Evolutionary conservation across 1,139 yeast genomes (phyloP).

Genomic region (Arxiozyma slooffiae): DNA sequence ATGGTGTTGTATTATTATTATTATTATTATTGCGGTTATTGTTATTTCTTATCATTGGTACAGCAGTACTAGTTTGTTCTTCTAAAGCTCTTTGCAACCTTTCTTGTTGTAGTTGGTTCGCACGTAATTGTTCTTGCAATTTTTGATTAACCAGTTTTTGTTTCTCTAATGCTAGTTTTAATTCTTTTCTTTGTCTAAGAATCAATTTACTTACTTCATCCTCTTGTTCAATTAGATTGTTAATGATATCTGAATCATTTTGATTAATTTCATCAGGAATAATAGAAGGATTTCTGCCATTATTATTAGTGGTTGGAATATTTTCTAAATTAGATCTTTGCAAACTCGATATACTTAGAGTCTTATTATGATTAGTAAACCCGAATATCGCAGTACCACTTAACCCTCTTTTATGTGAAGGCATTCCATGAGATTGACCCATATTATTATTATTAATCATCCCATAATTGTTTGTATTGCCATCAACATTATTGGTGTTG

Average conservation of each 20-base stretch:
- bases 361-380: constrained; percentile 45
- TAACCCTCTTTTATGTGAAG: constrained; percentile 29
- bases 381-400: constrained; percentile 64
- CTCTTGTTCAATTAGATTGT: background rate
- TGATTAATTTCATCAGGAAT: background rate
- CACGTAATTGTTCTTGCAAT: constrained; percentile 23
- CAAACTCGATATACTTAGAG: constrained; percentile 30
- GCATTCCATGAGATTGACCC: background rate
- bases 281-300: background rate
- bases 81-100: constrained; percentile 19
- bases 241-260: background rate
- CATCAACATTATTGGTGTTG: background rate
- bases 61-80: constrained; percentile 13
- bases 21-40: background rate
- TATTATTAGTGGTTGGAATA: background rate
- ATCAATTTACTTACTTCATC: constrained; percentile 16
- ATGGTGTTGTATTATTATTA: background rate
- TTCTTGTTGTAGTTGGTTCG: constrained; percentile 24
- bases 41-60: background rate
- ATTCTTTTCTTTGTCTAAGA: constrained; percentile 26
- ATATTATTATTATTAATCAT: background rate
- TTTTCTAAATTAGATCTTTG: constrained; percentile 8
- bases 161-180: constrained; percentile 24
- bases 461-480: background rate
- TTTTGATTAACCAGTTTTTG: constrained; percentile 24